Evolutionary conservation across 169 alveolate genomes (phyloP), one percentile per base, ranked within the genome.

Genomic region (Plasmodium yoelii): DNA sequence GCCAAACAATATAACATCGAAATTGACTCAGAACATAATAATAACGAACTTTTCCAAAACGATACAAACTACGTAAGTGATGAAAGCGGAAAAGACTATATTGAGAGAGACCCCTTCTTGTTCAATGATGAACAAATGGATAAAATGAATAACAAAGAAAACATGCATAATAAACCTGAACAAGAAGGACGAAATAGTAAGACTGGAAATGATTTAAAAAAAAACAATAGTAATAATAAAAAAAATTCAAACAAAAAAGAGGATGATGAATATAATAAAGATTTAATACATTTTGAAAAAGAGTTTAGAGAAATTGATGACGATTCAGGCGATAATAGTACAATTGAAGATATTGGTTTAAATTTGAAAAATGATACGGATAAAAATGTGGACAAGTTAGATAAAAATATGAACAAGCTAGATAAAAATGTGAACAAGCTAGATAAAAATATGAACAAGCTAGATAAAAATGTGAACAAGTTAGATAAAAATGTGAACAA

Each of bases 221-320:
- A 22, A 22, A 22, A 22, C 26, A 22, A 22, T 22, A 60, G n/a
- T 47, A n/a, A n/a, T 10, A 44, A 9, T 53, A 26, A 67, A 22
- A 22, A 61, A 61, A 39, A n/a, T 10, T n/a, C 34, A 13, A 19
- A 13, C 77, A 18, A 15, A 15, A 56, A 56, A 15, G 61, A 51
- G 15, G 39, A 55, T 28, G 46, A 18, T 22, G 44, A 24, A 15
- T 15, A 51, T 28, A 70, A 47, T 47, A 1, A 24, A 19, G 44
- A 28, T 26, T 15, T 57, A n/a, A 57, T 57, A 18, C 13, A 57
- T 5, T 57, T 57, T 18, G 65, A 57, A 19, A 57, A 57, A 19
- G 26, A 57, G 26, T 57, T 57, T 57, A 57, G 65, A 4, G 6
- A 51, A 13, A 26, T 57, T 46, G 60, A 70, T 5, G 82, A 56